Conservation (phyloP, 345 rosid genomes). For the Sonneratia caseolaris region DNA sequence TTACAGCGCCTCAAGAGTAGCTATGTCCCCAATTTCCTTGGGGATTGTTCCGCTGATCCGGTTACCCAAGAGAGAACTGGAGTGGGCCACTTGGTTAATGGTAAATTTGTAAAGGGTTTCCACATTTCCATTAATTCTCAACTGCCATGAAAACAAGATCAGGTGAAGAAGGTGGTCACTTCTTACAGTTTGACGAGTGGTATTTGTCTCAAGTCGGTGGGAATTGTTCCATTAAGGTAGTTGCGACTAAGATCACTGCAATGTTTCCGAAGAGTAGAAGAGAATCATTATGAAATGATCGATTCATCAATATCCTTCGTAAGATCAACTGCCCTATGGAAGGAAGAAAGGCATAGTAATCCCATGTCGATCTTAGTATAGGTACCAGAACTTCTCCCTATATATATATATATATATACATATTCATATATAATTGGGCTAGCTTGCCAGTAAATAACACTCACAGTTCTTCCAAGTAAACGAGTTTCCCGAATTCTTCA, state of each 20-base stretch:
- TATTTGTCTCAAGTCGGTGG: constrained; percentile 39
- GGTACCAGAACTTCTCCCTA: no score
- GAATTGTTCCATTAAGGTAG: constrained; percentile 62
- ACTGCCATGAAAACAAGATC: background rate
- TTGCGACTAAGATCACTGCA: constrained; percentile 69
- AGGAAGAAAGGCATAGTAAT: no score
- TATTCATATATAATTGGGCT: no score
- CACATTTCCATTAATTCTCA: background rate
- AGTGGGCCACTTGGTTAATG: background rate
- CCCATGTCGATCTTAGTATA: background rate
- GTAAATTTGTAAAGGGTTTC: background rate
- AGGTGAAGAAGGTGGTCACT: background rate
- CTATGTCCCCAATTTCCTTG: constrained; percentile 37
- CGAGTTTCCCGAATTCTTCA: constrained; percentile 52
- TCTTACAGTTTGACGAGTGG: constrained; percentile 48
- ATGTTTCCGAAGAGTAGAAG: no score
- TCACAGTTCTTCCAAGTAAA: constrained; percentile 44
- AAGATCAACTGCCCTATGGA: no score
- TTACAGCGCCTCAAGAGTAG: constrained; percentile 54
- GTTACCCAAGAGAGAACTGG: constrained; percentile 55
- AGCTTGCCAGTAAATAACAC: constrained; percentile 9
- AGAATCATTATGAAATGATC: background rate
- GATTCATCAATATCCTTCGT: no score
- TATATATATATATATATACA: no score
- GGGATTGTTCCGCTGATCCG: constrained; percentile 62